These are phyloP conservation scores for Penicillium lividum DNA, from an alignment of 495 filamentous ascomycete species.

Conservation along the genomic window DNA sequence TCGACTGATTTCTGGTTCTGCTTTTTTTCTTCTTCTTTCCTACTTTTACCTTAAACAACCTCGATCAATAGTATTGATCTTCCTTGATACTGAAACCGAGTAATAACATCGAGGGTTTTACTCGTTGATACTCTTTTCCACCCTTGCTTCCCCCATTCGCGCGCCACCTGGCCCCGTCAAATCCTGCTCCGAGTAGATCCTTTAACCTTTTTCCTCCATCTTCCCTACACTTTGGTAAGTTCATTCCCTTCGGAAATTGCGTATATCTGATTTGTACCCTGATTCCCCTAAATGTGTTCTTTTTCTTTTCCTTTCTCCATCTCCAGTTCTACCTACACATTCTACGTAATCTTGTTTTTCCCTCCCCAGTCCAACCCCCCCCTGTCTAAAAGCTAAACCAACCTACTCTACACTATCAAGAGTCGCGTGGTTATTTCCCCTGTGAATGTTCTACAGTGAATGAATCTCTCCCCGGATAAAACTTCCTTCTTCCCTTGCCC, in stretches of 20 bases:
- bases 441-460: background rate
- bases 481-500: background rate
- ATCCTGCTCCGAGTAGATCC: conserved; percentile 23
- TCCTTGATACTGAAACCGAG: background rate
- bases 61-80: background rate
- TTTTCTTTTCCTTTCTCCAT: conserved; percentile 6
- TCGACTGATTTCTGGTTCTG: background rate
- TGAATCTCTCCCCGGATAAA: background rate
- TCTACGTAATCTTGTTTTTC: conserved; percentile 6
- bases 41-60: background rate
- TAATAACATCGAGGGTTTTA: background rate
- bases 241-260: background rate
- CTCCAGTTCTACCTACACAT: background rate
- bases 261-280: background rate
- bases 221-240: conserved; percentile 10
- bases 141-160: conserved; percentile 7
- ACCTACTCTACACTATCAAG: background rate
- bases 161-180: conserved; percentile 11
- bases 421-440: background rate
- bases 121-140: background rate
- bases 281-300: background rate
- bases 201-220: conserved; percentile 1
- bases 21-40: conserved; percentile 6
- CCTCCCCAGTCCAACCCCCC: background rate
- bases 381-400: background rate